These are phyloP conservation scores for Ustilago tritici DNA, from an alignment of 1,284 basidiomycete species.

Conservation along the genomic window DNA sequence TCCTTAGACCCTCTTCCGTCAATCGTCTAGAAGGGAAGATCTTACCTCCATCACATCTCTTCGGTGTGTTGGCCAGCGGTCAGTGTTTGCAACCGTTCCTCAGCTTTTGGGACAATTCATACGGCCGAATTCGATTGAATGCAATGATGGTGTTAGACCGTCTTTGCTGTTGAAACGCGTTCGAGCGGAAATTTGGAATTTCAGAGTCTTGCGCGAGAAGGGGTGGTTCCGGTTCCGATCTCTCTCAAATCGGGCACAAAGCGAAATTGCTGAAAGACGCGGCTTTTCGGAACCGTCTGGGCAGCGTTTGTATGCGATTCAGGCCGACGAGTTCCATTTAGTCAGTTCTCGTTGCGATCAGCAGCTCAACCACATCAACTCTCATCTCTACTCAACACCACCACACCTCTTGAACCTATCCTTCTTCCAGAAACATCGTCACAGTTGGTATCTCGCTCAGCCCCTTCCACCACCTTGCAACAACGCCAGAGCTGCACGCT, in stretches of 20 bases:
- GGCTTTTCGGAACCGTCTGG: slow-evolving; percentile 13
- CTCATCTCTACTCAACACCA: slow-evolving; percentile 16
- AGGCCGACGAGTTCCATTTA: slow-evolving; percentile 9
- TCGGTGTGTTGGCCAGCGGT: too few species aligned
- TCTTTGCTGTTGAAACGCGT: background rate
- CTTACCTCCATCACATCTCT: background rate
- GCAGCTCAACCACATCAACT: background rate
- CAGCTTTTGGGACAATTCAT: background rate
- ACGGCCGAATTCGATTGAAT: background rate
- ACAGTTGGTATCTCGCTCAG: slow-evolving; percentile 26
- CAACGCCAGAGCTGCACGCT: background rate
- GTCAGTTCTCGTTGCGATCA: slow-evolving; percentile 19
- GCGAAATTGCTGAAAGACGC: background rate
- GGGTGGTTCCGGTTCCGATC: background rate
- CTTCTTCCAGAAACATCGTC: slow-evolving; percentile 17
- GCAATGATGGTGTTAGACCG: background rate
- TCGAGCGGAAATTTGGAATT: slow-evolving; percentile 2
- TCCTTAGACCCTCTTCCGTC: background rate
- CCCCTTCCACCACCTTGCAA: background rate
- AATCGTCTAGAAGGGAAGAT: background rate
- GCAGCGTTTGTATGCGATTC: slow-evolving; percentile 3
- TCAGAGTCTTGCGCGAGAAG: background rate
- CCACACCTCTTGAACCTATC: slow-evolving; percentile 21
- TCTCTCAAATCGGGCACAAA: slow-evolving; percentile 1
- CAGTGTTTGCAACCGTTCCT: background rate